phyloP scores from a whole-genome alignment of 116 monocot species.

The Posidonia oceanica region DNA sequence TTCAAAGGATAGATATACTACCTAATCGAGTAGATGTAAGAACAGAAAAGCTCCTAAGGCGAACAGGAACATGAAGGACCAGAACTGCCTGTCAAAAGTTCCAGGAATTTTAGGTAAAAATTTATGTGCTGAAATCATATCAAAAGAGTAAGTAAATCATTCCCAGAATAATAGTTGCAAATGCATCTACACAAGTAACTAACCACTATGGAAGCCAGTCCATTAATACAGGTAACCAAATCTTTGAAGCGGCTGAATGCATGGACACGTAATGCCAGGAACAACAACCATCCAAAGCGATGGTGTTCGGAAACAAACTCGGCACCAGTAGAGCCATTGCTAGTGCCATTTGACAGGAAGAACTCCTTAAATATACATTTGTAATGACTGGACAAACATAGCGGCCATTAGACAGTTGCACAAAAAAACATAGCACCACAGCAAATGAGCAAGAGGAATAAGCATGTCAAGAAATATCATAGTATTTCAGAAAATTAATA shows the following conservation, averaged over 20 bases:
- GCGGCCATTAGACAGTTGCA: not conserved
- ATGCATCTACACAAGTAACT: constrained; percentile 11
- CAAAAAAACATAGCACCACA: not conserved
- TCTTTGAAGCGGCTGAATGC: constrained; percentile 62
- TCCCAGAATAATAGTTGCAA: not conserved
- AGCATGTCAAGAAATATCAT: not conserved
- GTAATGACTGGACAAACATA: constrained; percentile 43
- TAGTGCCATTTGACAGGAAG: constrained; percentile 32
- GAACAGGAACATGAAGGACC: constrained; percentile 66
- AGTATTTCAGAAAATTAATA: too few relatives aligned
- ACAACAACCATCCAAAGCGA: constrained; percentile 92
- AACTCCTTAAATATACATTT: constrained; percentile 52
- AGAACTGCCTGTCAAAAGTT: constrained; percentile 49
- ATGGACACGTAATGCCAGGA: constrained; percentile 71
- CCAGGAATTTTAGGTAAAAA: not conserved
- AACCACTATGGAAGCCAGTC: constrained; percentile 79
- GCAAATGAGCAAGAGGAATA: not conserved
- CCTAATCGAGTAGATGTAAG: constrained; percentile 42
- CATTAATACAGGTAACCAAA: constrained; percentile 78
- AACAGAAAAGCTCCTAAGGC: constrained; percentile 54
- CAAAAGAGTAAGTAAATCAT: not conserved
- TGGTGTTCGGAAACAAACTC: constrained; percentile 53
- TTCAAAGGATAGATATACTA: constrained; percentile 11
- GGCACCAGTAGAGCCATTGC: constrained; percentile 13
- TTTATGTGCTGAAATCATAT: not conserved